Percentiles rank a stretch among this genome's conserved stretches.
Evolutionary conservation across 2,329 filamentous ascomycete genomes (phyloP).

Genomic region (Fusarium sp.): DNA sequence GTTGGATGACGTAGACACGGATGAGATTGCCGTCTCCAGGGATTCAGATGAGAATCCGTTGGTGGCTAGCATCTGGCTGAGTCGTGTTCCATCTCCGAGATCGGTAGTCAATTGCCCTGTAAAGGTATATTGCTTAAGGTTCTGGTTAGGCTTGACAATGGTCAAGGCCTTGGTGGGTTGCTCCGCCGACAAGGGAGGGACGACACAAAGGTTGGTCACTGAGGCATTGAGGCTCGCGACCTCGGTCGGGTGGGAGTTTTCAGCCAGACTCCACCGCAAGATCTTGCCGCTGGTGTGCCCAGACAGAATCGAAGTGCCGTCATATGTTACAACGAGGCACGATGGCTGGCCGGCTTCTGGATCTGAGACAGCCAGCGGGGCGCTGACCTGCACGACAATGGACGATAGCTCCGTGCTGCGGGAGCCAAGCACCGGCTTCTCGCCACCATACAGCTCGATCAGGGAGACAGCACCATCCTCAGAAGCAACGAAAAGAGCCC

Average conservation of each 20-base stretch:
- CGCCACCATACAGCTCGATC: constrained; percentile 75
- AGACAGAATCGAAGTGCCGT: constrained; percentile 82
- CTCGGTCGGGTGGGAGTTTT: constrained; percentile 74
- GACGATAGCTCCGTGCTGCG: constrained; percentile 65
- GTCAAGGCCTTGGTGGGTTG: constrained; percentile 63
- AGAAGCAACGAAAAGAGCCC: constrained; percentile 84
- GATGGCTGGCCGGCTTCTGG: constrained; percentile 73
- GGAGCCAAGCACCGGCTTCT: constrained; percentile 66
- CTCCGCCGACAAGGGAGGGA: constrained; percentile 66
- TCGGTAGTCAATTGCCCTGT: constrained; percentile 70
- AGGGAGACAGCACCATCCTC: constrained; percentile 85
- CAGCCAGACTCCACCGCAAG: constrained; percentile 82
- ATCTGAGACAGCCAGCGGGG: constrained; percentile 68
- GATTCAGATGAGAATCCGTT: constrained; percentile 61
- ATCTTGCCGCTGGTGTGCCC: constrained; percentile 86
- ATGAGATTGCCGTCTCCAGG: constrained; percentile 63
- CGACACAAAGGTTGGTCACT: constrained; percentile 84
- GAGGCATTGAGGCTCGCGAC: constrained; percentile 81
- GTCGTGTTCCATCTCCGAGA: constrained; percentile 54
- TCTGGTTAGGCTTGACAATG: constrained; percentile 85
- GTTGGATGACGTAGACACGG: constrained; percentile 52
- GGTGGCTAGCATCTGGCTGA: constrained; percentile 58
- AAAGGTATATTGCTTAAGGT: constrained; percentile 73
- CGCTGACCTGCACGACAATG: constrained; percentile 67
- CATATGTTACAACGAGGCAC: constrained; percentile 81